Evolutionary conservation across 2,329 filamentous ascomycete species (phyloP).

Genomic region (Colletotrichum cuscutae): DNA sequence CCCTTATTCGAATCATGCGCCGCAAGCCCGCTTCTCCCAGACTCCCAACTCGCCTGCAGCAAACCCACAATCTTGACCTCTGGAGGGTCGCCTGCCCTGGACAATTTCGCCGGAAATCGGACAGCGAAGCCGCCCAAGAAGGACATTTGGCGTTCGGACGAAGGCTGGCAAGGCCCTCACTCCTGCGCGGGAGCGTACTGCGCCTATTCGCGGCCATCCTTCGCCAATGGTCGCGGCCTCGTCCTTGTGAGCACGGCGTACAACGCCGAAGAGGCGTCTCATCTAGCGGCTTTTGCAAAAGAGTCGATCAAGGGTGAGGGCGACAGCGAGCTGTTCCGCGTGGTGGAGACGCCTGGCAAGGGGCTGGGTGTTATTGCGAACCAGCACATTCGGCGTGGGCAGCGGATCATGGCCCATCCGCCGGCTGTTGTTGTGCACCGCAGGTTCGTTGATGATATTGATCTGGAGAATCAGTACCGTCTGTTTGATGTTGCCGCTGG

Average conservation of each 20-base stretch:
- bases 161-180: constrained; percentile 32
- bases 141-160: constrained; percentile 32
- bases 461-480: constrained; percentile 38
- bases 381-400: constrained; percentile 42
- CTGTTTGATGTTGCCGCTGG: constrained; percentile 41
- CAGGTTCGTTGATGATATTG: constrained; percentile 36
- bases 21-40: constrained; percentile 23
- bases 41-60: constrained; percentile 15
- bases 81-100: not conserved
- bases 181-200: constrained; percentile 40
- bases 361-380: constrained; percentile 45
- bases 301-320: not conserved
- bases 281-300: constrained; percentile 6
- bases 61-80: not conserved
- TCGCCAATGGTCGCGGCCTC: constrained; percentile 50
- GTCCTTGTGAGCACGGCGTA: constrained; percentile 48
- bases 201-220: constrained; percentile 47
- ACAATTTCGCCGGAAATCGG: constrained; percentile 1
- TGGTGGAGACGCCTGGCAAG: constrained; percentile 41
- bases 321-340: constrained; percentile 8
- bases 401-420: constrained; percentile 44
- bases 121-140: constrained; percentile 24
- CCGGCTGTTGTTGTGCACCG: constrained; percentile 43
- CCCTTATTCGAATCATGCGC: constrained; percentile 17
- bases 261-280: constrained; percentile 29